Base-by-base conservation (phyloP, 768 basidiomycete species). In the Pleurotus citrinopileatus region DNA sequence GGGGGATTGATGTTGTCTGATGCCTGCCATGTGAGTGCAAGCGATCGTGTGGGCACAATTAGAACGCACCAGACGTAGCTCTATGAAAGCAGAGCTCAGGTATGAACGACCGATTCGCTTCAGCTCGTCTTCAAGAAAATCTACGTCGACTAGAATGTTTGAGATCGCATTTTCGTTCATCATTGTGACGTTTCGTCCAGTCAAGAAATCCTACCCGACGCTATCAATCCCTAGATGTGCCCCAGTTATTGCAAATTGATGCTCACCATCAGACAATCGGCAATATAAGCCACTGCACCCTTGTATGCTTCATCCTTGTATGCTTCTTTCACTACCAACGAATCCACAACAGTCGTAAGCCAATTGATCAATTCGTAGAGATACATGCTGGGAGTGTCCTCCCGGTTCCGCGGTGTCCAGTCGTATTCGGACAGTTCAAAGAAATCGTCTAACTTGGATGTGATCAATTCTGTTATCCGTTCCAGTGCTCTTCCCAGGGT, bases 391-490 rank as follows among this genome's bases (percentile, higher is more conserved):
- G 95, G 93, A 29, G 83, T 83, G 55, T 80, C 77, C 65, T 91
- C 87, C 28, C 83, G 81, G 9, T 73, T 67, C 28, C 76, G 73
- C 7, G 93, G 89, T 29, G 87, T 89, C 94, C 94, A 98, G 62
- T 95, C 86, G 66, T 98, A 98, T 70, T 96, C 92, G 3, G 95
- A 89, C 38, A 96, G 77, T 56, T 93, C 97, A 66, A 97, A 96
- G 74, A 96, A 96, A 61, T 94, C 91, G 63, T 96, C 91, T 5
- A 98, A 84, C 66, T 99, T 98, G 19, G 89, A 89, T 6, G 84
- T 82, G 62, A 98, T 95, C 40, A 96, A 79, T 9, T 78, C 77
- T 15, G 87, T 85, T 60, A 98, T 90, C 3, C 93, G 87, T 27
- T 76, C 73, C 43, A 86, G 78, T 7, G 94, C 89, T 37, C 79